Percentiles rank a stretch among this genome's conserved stretches.
phyloP scores from a whole-genome alignment of 306 rosid species.

The Corylus avellana region DNA sequence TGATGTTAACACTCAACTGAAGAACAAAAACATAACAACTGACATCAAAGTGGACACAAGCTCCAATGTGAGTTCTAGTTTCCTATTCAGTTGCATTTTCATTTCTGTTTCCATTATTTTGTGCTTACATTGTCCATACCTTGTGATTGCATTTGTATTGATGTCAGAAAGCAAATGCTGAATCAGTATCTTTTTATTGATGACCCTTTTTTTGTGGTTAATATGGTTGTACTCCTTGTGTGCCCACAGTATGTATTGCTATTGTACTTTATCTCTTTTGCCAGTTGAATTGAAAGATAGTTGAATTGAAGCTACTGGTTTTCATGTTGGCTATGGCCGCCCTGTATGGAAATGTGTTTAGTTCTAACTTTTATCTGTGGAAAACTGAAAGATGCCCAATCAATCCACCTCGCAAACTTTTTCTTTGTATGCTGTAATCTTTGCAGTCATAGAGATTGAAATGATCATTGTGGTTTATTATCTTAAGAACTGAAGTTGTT shows the following conservation, averaged over 20 bases:
- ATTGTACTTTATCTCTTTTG: background rate
- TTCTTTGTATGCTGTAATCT: background rate
- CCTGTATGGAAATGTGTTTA: background rate
- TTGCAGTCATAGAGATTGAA: background rate
- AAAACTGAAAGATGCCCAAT: background rate
- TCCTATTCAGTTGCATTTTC: background rate
- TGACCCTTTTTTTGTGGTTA: background rate
- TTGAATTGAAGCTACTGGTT: background rate
- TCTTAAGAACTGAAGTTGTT: background rate
- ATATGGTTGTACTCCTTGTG: background rate
- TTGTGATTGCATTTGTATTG: background rate
- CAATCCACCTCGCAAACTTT: background rate
- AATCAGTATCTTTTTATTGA: background rate
- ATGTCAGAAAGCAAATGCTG: background rate
- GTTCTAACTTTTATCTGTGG: background rate
- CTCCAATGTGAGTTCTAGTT: slow-evolving; percentile 58
- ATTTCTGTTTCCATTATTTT: background rate
- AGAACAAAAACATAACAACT: slow-evolving; percentile 73
- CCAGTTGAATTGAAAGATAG: background rate
- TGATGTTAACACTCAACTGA: slow-evolving; percentile 82
- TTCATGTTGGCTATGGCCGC: background rate
- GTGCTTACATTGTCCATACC: background rate
- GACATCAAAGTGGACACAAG: slow-evolving; percentile 83
- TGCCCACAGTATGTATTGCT: background rate
- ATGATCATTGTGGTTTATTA: background rate